Base-by-base conservation (phyloP, 805 yeast species). In the Candida suzukii region DNA sequence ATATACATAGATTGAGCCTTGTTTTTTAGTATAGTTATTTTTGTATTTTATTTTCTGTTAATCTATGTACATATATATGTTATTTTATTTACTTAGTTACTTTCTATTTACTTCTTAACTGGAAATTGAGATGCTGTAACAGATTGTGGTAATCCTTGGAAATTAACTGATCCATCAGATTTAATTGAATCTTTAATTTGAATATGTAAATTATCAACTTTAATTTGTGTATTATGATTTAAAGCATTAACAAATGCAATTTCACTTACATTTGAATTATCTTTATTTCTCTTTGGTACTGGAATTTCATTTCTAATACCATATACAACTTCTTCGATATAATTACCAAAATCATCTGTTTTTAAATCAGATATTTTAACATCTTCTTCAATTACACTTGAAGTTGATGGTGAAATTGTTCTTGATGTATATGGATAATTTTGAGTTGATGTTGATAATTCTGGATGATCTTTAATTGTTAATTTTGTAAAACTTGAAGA, bases 191-290 rank as follows among this genome's bases (percentile, higher is more conserved):
- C 42, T 1, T 40, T 13, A 8, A 30, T 28, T 38, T 54, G 57
- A 28, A 54, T 28, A 39, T 54, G 57, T 30, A 54, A 28, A 27
- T 47, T 42, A 38, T 50, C 60, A 16, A 59, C 63, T 35, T 60
- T 54, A 25, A 59, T 37, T 38, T 59, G 64, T 5, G 64, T 48
- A 29, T 60, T 60, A 21, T 51, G 45, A 41, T 59, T 60, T 40
- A 60, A 44, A 3, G 54, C 50, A 41, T 60, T 56, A 10, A 53
- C 53, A 32, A 59, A 60, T 16, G 51, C 64, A 30, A 54, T 55
- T 6, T 63, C 61, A 40, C 56, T 57, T 28, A 60, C 44, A 28
- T 49, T 47, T 26, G 46, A 36, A 27, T 51, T 54, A 18, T 49
- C 48, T 13, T 16, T 21, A 22, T 18, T 19, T 36, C 28, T 20